Base-by-base conservation (phyloP, 371 early-diverging fungal genomes). In the Batrachochytrium dendrobatidis region DNA sequence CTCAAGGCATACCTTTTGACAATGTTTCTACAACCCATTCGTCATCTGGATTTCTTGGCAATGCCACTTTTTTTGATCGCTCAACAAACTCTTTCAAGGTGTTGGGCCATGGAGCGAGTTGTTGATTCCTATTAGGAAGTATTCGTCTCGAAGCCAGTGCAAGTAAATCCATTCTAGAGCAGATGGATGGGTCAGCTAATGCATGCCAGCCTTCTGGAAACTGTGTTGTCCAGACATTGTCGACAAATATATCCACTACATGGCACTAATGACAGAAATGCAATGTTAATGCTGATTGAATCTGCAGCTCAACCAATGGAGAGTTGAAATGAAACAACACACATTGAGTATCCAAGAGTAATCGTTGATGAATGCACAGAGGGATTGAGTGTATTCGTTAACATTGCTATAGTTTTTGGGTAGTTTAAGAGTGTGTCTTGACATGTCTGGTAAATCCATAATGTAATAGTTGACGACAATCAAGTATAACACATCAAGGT, bases 221-320 rank as follows among this genome's bases (percentile, higher is more conserved):
- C 10, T 26, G 46, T 2, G 17, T 26, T 24, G 56, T 56, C 66
- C 65, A 73, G 57, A 61, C 70, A 33, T 68, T 58, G 33, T 58
- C 17, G 32, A 56, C 60, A 59, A 56, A 70, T 43, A 73, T 70
- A 60, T 73, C 70, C 33, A 70, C 70, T 18, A 70, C 74, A 54
- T 73, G 74, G 53, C 63, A 61, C 55, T 61, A 24, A 15, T 17
- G 20, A 18, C 18, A n/a, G n/a, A n/a, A n/a, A 25, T 18, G 50
- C 22, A 18, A 34, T 24, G 34, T 18, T 25, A 39, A 22, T 15
- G 1, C 18, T 33, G 20, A 49, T 43, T 17, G n/a, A n/a, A n/a
- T n/a, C n/a, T n/a, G n/a, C n/a, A n/a, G n/a, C n/a, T n/a, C n/a
- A n/a, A n/a, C 8, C 20, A 43, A 34, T 31, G n/a, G 8, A 20